phyloP scores from a whole-genome alignment of 2,329 filamentous ascomycete species.

The Chaetomiaceae sp. region DNA sequence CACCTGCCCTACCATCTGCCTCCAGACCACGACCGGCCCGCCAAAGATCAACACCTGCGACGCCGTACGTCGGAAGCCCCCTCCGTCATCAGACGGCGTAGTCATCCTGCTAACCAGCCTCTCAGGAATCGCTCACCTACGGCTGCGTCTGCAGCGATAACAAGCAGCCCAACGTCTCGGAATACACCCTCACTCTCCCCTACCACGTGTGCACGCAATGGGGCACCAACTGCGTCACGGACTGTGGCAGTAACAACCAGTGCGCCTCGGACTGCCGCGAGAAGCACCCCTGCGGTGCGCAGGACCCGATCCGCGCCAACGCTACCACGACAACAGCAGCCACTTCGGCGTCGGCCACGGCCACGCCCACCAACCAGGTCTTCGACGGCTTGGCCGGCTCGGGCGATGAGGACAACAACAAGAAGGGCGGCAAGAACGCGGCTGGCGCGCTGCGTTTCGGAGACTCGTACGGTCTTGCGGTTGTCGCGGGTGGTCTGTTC shows the following conservation, averaged over 20 bases:
- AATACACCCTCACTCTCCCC: conserved; percentile 74
- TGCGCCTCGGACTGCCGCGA: conserved; percentile 59
- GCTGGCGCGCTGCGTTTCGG: conserved; percentile 31
- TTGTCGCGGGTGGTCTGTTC: conserved; percentile 26
- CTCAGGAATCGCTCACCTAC: conserved; percentile 57
- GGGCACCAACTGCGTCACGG: conserved; percentile 61
- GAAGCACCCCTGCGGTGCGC: conserved; percentile 69
- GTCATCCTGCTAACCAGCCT: neutral
- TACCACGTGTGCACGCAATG: conserved; percentile 71
- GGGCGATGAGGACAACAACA: neutral
- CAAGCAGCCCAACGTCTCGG: conserved; percentile 63
- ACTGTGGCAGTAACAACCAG: conserved; percentile 51
- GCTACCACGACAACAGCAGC: conserved; percentile 41
- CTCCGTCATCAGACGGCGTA: neutral
- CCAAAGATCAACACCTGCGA: conserved; percentile 63
- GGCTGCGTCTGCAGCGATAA: conserved; percentile 66
- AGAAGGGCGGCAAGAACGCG: conserved; percentile 12
- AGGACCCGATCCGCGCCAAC: conserved; percentile 57
- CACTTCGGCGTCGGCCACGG: conserved; percentile 36
- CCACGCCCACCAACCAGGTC: conserved; percentile 33
- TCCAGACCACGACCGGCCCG: conserved; percentile 49
- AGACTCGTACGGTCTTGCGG: conserved; percentile 22
- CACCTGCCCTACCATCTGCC: conserved; percentile 68
- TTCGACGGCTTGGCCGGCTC: conserved; percentile 33
- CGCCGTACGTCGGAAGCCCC: conserved; percentile 42